Evolutionary conservation across 2,329 filamentous ascomycete species (phyloP), one percentile per base, ranked within the genome.

Genomic region (Botrytis squamosa): DNA sequence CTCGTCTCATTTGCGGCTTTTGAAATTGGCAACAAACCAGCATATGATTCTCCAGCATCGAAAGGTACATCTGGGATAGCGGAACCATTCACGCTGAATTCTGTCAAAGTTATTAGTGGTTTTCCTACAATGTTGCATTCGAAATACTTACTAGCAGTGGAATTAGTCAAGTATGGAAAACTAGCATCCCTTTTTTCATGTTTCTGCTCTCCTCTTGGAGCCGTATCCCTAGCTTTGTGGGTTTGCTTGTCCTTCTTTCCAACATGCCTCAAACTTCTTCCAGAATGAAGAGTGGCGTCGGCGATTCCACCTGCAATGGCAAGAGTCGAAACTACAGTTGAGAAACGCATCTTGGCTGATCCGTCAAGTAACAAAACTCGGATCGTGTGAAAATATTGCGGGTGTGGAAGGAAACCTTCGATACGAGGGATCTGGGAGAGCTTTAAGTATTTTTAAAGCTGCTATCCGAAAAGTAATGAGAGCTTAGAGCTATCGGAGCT

Each of bases 11-110:
- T 80, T 0, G 83, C 80, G 25, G 84, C 79, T 55, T 83, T 82
- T 2, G 85, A 86, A 70, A 92, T 88, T 9, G 90, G 89, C 42
- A 92, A 80, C 29, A 88, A 80, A 29, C 90, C 90, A n/a, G 89
- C 87, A 76, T 91, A 91, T 0, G 87, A 89, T 81, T 92, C 89
- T 71, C 88, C 87, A 60, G 93, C 83, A 75, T 94, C 91, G 75
- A 92, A 94, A 40, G 86, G 80, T 0, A 94, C 89, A 29, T 93
- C 90, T 0, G 92, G 92, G 25, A 74, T 72, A n/a, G 60, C 72
- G 40, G 72, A 36, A 25, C 72, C 69, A n/a, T 74, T 72, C 5
- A 74, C 72, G 22, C 67, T 70, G 64, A 60, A 74, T 49, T 67
- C 72, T 74, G 8, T 36, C 14, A 29, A 20, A 63, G 10, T 2